Evolutionary conservation across 2,329 filamentous ascomycete species (phyloP).

Genomic region (Paracamarosporium sp.): DNA sequence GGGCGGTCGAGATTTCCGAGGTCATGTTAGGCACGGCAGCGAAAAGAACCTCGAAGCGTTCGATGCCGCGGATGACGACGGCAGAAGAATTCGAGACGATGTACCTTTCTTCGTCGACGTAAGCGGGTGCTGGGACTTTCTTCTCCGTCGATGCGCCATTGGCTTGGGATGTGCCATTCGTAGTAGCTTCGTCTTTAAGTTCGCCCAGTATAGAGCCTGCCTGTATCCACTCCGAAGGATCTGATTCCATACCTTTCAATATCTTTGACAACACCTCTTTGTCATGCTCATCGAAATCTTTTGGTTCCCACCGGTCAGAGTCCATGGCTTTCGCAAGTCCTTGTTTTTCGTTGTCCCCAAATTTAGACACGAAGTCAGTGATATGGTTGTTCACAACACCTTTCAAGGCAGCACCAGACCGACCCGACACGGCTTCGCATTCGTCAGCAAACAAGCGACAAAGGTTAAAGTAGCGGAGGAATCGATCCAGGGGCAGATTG

Average conservation of each 20-base stretch:
- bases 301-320: constrained; percentile 79
- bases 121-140: constrained; percentile 64
- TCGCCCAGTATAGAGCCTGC: constrained; percentile 51
- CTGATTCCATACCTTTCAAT: constrained; percentile 72
- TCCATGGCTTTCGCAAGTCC: constrained; percentile 79
- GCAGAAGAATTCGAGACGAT: constrained; percentile 85
- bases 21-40: constrained; percentile 89
- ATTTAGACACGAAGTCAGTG: constrained; percentile 75
- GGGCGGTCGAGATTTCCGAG: constrained; percentile 76
- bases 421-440: constrained; percentile 82
- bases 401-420: constrained; percentile 77
- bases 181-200: constrained; percentile 22
- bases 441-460: constrained; percentile 86
- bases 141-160: constrained; percentile 42
- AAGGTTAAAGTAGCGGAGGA: constrained; percentile 81
- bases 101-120: constrained; percentile 84
- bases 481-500: constrained; percentile 70
- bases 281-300: constrained; percentile 73
- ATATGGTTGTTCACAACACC: constrained; percentile 83
- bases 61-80: constrained; percentile 79
- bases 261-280: constrained; percentile 68
- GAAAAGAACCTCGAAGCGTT: constrained; percentile 82
- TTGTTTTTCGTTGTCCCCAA: constrained; percentile 76
- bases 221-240: constrained; percentile 71
- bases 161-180: constrained; percentile 32